Base-by-base conservation (phyloP, 1,284 basidiomycete genomes). In the Golubevia pallescens region DNA sequence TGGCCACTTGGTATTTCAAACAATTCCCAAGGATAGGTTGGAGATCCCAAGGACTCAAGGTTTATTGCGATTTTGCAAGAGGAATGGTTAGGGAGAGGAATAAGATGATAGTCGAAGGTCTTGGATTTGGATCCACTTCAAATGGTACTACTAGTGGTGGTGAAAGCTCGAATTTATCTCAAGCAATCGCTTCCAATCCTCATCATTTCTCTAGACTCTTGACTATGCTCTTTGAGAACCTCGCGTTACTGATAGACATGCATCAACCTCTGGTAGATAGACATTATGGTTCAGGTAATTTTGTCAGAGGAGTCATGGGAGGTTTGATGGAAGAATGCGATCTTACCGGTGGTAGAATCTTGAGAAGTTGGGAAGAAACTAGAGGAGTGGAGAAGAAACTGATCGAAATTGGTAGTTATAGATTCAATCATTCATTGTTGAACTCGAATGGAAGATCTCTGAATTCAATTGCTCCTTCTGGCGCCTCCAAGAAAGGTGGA, bases 221-320 rank as follows among this genome's bases (percentile, higher is more conserved):
- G 61, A 97, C 95, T 0, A 91, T 92, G 1, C 89, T 99, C 0
- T 95, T 98, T 74, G 97, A 99, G 87, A 93, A 92, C 63, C 92
- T 99, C 55, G 97, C 96, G 0, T 90, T 93, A 87, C 94, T 99
- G 69, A 92, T 99, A 53, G 95, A 96, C 78, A 95, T 97, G 81
- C 97, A 99, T 84, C 95, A 97, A 79, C 93, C 95, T 0, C 91
- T 99, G 1, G 96, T 99, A 0, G 95, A 98, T 85, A 96, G 96
- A 86, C 97, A 99, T 86, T 99, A 99, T 78, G 97, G 78, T 0
- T 53, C 57, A 1, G 70, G 79, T 2, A 65, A 77, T 20, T 85
- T 86, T 59, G 68, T 71, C 0, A 70, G 71, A 13, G 80, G 81
- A 7, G 85, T 99, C 14, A 90, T 95, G 2, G 88, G 89, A 14